Conservation (phyloP, 139 green algal species). For the Chlamydomonas applanata region DNA sequence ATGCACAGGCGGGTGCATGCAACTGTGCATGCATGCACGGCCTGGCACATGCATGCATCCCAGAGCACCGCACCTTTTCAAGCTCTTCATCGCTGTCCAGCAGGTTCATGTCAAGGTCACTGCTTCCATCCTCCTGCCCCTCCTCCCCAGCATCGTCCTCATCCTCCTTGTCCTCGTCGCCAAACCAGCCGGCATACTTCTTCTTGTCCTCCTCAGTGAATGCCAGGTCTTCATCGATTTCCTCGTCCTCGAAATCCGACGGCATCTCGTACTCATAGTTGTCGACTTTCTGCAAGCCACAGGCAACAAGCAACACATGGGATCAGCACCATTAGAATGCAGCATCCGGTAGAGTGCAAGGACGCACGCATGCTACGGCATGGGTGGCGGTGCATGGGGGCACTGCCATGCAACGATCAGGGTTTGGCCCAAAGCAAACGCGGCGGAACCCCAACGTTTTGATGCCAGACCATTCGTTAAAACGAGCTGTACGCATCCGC, state of each 20-base stretch:
- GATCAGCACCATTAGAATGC: too few species aligned
- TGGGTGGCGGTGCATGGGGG: too few species aligned
- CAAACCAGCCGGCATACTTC: constrained; percentile 74
- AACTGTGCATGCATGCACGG: constrained; percentile 14
- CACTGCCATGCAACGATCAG: too few species aligned
- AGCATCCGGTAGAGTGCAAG: too few species aligned
- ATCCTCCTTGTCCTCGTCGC: constrained; percentile 34
- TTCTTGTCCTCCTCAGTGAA: constrained; percentile 87
- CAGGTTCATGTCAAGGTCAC: not conserved
- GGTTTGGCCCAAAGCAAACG: too few species aligned
- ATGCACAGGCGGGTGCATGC: too few species aligned
- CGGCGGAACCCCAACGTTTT: too few species aligned
- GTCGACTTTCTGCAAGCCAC: constrained; percentile 68
- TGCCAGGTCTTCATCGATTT: constrained; percentile 93
- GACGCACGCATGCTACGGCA: too few species aligned
- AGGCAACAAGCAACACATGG: too few species aligned
- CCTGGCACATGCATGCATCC: constrained; percentile 6
- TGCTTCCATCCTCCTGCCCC: constrained; percentile 27
- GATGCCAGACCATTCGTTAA: too few species aligned
- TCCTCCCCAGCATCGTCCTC: constrained; percentile 42
- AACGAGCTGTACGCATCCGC: too few species aligned
- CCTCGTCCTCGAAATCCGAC: constrained; percentile 91
- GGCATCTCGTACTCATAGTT: constrained; percentile 90
- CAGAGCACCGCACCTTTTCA: not conserved
- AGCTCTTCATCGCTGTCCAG: constrained; percentile 30